Base-by-base conservation (phyloP, 202 grass and related monocot species). In the Zizania palustris region DNA sequence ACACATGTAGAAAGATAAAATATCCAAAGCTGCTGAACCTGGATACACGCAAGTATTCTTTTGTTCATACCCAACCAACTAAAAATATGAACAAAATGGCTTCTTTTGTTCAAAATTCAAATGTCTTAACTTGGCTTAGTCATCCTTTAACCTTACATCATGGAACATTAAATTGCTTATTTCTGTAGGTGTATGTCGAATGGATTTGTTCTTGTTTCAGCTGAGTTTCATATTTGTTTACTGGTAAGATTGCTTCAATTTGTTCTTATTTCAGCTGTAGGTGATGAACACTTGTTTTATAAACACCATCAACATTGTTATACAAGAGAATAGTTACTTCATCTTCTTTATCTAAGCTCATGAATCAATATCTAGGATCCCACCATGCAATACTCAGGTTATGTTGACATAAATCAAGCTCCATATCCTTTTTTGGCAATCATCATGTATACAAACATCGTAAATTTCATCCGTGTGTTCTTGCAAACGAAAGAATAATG, bases 221-320 rank as follows among this genome's bases (percentile, higher is more conserved):
- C 44, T 53, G 43, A 61, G 13, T 74, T 60, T 78, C 28, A 80
- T 75, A n/a, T 76, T 46, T 85, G 71, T 44, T 66, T 55, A 33
- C 15, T 66, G 55, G 45, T 60, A 83, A 11, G 37, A 15, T 71
- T 63, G 65, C 35, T 55, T 76, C 14, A 43, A 20, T 70, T 63
- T 71, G 8, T 71, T 84, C n/a, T n/a, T n/a, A n/a, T n/a, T n/a
- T n/a, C n/a, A n/a, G n/a, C n/a, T n/a, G n/a, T n/a, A n/a, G n/a
- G 20, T 7, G 58, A 50, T 15, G 61, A 39, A 50, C 7, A 40
- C 18, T 61, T 61, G 7, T 22, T 54, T 59, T 36, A 22, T n/a
- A 73, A 18, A 63, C 44, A 33, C 40, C 14, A 16, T 71, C 15
- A 37, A 45, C 53, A 49, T 60, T 59, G 9, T 33, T 64, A 71